Evolutionary conservation across 1,284 basidiomycete genomes (phyloP).

Genomic region (Anthracocystis walkeri): DNA sequence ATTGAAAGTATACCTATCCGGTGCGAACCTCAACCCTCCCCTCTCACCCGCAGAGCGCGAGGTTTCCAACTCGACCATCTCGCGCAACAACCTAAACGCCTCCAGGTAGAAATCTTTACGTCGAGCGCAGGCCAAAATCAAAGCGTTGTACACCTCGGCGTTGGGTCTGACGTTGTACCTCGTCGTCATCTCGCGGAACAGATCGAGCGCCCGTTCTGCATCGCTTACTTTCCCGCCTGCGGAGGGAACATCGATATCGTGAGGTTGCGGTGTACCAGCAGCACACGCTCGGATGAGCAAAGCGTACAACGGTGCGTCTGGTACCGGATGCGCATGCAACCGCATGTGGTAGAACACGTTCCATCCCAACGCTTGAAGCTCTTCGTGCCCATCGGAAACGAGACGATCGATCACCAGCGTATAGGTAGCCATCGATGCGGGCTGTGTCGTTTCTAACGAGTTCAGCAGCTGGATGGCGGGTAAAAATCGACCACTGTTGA

Average conservation of each 20-base stretch:
- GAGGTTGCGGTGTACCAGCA: conserved; percentile 71
- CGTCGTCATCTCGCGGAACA: conserved; percentile 89
- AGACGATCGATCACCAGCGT: conserved; percentile 59
- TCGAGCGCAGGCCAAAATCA: conserved; percentile 80
- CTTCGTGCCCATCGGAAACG: not conserved
- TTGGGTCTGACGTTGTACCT: conserved; percentile 77
- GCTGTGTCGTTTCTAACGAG: conserved; percentile 46
- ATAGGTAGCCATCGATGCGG: conserved; percentile 62
- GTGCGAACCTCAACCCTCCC: conserved; percentile 73
- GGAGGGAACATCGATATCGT: conserved; percentile 59
- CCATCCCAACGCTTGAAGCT: conserved; percentile 73
- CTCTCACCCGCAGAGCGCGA: conserved; percentile 77
- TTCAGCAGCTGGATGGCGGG: conserved; percentile 54
- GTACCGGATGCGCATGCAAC: conserved; percentile 86
- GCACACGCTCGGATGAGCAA: conserved; percentile 91
- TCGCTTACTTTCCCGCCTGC: conserved; percentile 72
- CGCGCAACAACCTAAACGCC: conserved; percentile 72
- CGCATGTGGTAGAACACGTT: conserved; percentile 96
- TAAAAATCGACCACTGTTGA: conserved; percentile 23
- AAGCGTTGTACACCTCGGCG: conserved; percentile 80
- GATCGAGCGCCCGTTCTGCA: conserved; percentile 89
- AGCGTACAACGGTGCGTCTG: conserved; percentile 80
- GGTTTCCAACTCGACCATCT: conserved; percentile 78
- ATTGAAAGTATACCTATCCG: conserved; percentile 79
- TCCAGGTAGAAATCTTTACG: conserved; percentile 62